Evolutionary conservation across 2,329 filamentous ascomycete species (phyloP).

Genomic region (Epichloe aotearoae): DNA sequence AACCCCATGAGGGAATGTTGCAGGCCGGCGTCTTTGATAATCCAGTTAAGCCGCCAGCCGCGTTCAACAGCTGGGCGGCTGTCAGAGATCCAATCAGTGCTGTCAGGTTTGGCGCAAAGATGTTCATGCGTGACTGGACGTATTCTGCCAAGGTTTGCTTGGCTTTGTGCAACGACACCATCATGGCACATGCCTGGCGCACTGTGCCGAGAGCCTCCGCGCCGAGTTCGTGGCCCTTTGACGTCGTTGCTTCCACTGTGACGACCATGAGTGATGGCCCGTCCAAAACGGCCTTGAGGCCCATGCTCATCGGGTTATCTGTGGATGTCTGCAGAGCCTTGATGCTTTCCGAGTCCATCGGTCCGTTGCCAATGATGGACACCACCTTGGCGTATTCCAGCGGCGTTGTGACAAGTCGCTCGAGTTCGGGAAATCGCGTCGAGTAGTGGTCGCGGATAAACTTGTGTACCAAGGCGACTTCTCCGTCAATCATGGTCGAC

Average conservation of each 20-base stretch:
- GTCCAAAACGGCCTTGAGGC: conserved; percentile 71
- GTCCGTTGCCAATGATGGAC: conserved; percentile 81
- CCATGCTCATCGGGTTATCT: conserved; percentile 63
- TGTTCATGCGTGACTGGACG: conserved; percentile 90
- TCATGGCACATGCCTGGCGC: conserved; percentile 70
- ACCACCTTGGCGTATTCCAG: conserved; percentile 94
- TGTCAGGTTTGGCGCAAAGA: conserved; percentile 90
- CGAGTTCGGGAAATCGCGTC: conserved; percentile 81
- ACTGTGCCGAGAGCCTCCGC: conserved; percentile 64
- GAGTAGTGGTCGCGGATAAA: conserved; percentile 95
- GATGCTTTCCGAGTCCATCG: conserved; percentile 69
- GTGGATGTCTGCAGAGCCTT: conserved; percentile 63
- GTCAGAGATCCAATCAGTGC: conserved; percentile 83
- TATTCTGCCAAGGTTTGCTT: conserved; percentile 84
- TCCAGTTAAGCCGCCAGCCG: conserved; percentile 75
- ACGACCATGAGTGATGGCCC: conserved; percentile 91
- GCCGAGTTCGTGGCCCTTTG: conserved; percentile 65
- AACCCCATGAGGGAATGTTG: conserved; percentile 82
- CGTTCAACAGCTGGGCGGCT: conserved; percentile 91
- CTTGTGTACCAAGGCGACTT: conserved; percentile 89
- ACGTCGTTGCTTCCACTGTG: conserved; percentile 84
- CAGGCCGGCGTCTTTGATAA: conserved; percentile 87
- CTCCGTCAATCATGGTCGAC: conserved; percentile 84
- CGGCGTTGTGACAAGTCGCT: conserved; percentile 78
- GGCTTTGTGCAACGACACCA: conserved; percentile 72